Percentiles rank a stretch among this genome's conserved stretches.
phyloP scores from a whole-genome alignment of 768 basidiomycete genomes.

The Auricularia sp. region DNA sequence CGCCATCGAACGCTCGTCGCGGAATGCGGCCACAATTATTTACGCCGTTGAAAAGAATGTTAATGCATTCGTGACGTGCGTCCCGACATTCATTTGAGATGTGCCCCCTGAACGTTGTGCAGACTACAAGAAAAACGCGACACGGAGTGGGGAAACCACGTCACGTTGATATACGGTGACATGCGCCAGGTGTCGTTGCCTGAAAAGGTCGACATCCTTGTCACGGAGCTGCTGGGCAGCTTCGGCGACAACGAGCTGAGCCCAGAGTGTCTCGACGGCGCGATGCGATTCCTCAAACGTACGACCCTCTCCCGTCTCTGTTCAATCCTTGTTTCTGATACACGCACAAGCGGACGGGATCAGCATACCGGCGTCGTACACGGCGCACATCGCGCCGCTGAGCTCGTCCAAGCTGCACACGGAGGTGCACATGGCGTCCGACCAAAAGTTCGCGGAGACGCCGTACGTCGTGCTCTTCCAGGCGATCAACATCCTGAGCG shows the following conservation, averaged over 20 bases:
- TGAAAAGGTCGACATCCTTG: conserved; percentile 82
- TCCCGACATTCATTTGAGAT: conserved; percentile 11
- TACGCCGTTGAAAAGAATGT: conserved; percentile 97
- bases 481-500: conserved; percentile 82
- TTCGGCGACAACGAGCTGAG: conserved; percentile 99
- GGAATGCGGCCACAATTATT: conserved; percentile 41
- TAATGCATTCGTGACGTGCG: conserved; percentile 89
- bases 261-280: conserved; percentile 96
- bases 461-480: conserved; percentile 99
- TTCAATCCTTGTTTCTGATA: neutral
- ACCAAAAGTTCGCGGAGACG: conserved; percentile 70
- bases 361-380: conserved; percentile 94
- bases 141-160: conserved; percentile 72
- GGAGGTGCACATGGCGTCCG: conserved; percentile 56
- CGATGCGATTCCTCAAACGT: conserved; percentile 89
- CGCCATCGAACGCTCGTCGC: conserved; percentile 59
- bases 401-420: conserved; percentile 89
- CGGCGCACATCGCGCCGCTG: conserved; percentile 87
- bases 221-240: conserved; percentile 91
- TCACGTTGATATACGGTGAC: conserved; percentile 84
- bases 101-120: conserved; percentile 4
- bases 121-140: conserved; percentile 79
- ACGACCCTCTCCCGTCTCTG: conserved; percentile 19
- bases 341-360: conserved; percentile 58
- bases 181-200: conserved; percentile 82